A percentile compares a stretch with the other conserved stretches of the same genome.
phyloP scores from a whole-genome alignment of 2,329 filamentous ascomycete genomes.

The Balansia obtecta region DNA sequence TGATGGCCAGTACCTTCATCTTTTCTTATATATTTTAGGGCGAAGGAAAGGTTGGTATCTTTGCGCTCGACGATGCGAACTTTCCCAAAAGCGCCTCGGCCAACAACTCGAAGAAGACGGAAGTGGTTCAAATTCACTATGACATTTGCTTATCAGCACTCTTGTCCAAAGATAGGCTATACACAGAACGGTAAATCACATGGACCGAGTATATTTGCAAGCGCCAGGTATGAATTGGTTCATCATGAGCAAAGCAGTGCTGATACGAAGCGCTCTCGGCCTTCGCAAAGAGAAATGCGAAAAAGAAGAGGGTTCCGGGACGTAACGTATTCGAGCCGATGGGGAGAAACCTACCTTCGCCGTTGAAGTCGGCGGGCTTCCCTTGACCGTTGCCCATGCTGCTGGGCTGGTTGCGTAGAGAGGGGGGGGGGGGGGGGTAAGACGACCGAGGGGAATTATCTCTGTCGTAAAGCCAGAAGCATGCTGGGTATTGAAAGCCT shows the following conservation, averaged over 20 bases:
- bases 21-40: slow-evolving; percentile 95
- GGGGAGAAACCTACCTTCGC: slow-evolving; percentile 56
- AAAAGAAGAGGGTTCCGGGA: too few relatives aligned
- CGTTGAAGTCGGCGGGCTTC: slow-evolving; percentile 83
- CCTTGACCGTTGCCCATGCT: slow-evolving; percentile 97
- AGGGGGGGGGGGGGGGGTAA: too few relatives aligned
- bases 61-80: slow-evolving; percentile 97
- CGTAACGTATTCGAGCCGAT: slow-evolving; percentile 4
- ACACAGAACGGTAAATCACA: background rate
- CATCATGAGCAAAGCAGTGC: background rate
- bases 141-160: background rate
- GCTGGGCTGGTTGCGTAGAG: slow-evolving; percentile 12
- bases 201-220: background rate
- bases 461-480: slow-evolving; percentile 12
- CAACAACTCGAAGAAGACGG: slow-evolving; percentile 84
- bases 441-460: slow-evolving; percentile 13
- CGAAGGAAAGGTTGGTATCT: slow-evolving; percentile 86
- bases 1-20: slow-evolving; percentile 63
- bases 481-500: slow-evolving; percentile 12
- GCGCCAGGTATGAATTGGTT: too few relatives aligned
- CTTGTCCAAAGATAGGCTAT: background rate
- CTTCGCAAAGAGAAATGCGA: too few relatives aligned
- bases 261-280: too few relatives aligned
- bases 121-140: slow-evolving; percentile 96
- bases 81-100: slow-evolving; percentile 96